Conservation (phyloP, 352 stramenopile species). For the Discostella stelligera region DNA sequence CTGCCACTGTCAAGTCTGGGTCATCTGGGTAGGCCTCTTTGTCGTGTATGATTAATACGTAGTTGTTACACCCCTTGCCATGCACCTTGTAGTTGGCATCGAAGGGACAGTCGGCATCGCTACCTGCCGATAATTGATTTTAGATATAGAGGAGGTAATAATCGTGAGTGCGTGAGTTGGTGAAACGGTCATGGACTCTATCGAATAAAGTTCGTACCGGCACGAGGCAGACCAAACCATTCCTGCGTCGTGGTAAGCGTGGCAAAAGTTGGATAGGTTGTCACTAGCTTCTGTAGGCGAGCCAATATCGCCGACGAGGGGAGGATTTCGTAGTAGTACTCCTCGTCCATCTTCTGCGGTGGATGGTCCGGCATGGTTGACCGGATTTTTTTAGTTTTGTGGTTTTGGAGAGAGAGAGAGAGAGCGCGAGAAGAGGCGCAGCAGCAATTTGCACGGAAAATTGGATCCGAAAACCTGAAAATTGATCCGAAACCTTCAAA, state of each 20-base stretch:
- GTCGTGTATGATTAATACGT: slow-evolving; percentile 78
- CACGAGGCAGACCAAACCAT: slow-evolving; percentile 65
- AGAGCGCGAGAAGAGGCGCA: too few species aligned
- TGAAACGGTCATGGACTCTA: too few species aligned
- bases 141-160: not conserved
- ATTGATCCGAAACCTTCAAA: too few species aligned
- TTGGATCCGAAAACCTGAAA: too few species aligned
- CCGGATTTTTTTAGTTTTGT: too few species aligned
- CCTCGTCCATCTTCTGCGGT: slow-evolving; percentile 27
- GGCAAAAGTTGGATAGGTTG: slow-evolving; percentile 64
- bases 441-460: too few species aligned
- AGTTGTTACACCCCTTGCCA: slow-evolving; percentile 73
- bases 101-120: slow-evolving; percentile 68
- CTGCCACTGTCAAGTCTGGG: slow-evolving; percentile 29
- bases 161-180: too few species aligned
- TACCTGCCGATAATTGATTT: slow-evolving; percentile 25
- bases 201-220: slow-evolving; percentile 27
- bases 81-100: slow-evolving; percentile 28
- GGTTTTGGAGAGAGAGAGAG: too few species aligned
- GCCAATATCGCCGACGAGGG: slow-evolving; percentile 34
- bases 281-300: slow-evolving; percentile 46
- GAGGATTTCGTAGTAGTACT: slow-evolving; percentile 45
- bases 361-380: not conserved
- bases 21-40: slow-evolving; percentile 63
- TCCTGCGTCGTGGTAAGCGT: slow-evolving; percentile 74